A percentile compares a stretch with the other conserved stretches of the same genome.
phyloP scores from a whole-genome alignment of 441 rosid genomes.

The Cnidoscolus chayamansa region DNA sequence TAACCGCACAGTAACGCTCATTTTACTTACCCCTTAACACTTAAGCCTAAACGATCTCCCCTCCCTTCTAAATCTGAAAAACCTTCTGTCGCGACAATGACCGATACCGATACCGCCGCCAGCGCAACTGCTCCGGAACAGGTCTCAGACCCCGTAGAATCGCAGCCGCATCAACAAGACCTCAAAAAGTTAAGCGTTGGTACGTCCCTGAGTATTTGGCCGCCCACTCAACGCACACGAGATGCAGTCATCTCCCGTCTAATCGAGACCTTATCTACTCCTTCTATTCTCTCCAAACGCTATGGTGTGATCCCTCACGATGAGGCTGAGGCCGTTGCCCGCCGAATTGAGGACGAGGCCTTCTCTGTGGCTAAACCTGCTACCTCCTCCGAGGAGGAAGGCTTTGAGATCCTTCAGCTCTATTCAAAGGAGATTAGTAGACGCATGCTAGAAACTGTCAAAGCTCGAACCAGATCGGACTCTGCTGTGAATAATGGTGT shows the following conservation, averaged over 20 bases:
- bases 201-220: slow-evolving; percentile 75
- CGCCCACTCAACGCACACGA: slow-evolving; percentile 84
- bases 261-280: slow-evolving; percentile 65
- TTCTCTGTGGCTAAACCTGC: slow-evolving; percentile 44
- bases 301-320: slow-evolving; percentile 60
- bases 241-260: slow-evolving; percentile 70
- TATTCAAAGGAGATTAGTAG: slow-evolving; percentile 89
- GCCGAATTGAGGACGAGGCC: slow-evolving; percentile 76
- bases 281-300: slow-evolving; percentile 79
- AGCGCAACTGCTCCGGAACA: neutral
- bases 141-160: neutral
- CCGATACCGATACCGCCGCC: neutral
- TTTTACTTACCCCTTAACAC: neutral
- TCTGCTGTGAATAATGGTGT: slow-evolving; percentile 21
- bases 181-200: slow-evolving; percentile 24
- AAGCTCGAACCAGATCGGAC: slow-evolving; percentile 39
- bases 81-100: neutral
- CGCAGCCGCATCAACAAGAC: slow-evolving; percentile 12
- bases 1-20: neutral
- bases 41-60: neutral
- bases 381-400: slow-evolving; percentile 54
- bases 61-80: neutral
- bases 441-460: slow-evolving; percentile 74
- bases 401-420: slow-evolving; percentile 74
- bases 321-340: slow-evolving; percentile 57